Percentiles rank a stretch among this genome's conserved stretches.
Conservation (phyloP, 108 stramenopile species). For the Pseudonitzschia multiseries region DNA sequence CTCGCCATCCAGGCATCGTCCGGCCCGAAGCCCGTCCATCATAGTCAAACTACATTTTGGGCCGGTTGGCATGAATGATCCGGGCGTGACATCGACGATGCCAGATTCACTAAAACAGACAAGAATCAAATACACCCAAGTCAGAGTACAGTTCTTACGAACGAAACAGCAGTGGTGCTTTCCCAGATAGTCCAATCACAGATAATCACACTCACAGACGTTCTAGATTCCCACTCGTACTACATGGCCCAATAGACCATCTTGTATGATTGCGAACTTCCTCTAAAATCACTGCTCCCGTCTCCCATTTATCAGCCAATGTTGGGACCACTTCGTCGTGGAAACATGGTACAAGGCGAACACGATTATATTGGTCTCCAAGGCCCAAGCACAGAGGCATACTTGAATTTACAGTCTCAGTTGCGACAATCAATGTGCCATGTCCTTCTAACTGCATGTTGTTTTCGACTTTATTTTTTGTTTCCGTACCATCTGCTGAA, state of each 20-base stretch:
- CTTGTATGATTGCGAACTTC: conserved; percentile 71
- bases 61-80: conserved; percentile 63
- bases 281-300: conserved; percentile 82
- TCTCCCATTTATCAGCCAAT: conserved; percentile 69
- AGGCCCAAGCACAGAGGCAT: conserved; percentile 81
- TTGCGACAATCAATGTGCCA: conserved; percentile 82
- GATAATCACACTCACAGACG: conserved; percentile 43
- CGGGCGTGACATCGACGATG: conserved; percentile 62
- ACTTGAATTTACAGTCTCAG: conserved; percentile 58
- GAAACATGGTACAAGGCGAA: conserved; percentile 76
- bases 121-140: background rate
- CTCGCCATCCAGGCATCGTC: conserved; percentile 80
- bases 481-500: background rate
- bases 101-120: conserved; percentile 41
- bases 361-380: conserved; percentile 47
- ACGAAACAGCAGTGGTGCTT: background rate
- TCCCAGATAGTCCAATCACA: background rate
- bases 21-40: conserved; percentile 71
- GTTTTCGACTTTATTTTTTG: conserved; percentile 6
- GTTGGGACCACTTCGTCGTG: conserved; percentile 66
- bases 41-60: conserved; percentile 75
- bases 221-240: conserved; percentile 72
- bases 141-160: background rate
- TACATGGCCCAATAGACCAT: conserved; percentile 87
- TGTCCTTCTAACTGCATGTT: conserved; percentile 74